Percentiles rank a stretch among this genome's conserved stretches.
phyloP scores from a whole-genome alignment of 2,329 filamentous ascomycete species.

The Botrytis fabae region DNA sequence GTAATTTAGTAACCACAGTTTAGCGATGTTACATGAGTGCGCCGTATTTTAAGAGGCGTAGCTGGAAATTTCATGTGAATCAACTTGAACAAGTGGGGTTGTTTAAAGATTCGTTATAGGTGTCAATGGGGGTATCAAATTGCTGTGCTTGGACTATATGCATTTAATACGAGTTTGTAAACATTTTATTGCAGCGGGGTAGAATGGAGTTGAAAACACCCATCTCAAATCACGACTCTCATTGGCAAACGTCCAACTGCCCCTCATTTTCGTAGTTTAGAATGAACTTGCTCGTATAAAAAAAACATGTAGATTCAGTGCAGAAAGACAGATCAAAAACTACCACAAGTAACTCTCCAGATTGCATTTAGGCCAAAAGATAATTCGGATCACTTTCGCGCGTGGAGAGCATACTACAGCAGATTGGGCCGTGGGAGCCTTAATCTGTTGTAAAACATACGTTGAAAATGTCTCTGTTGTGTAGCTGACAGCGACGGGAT shows the following conservation, averaged over 20 bases:
- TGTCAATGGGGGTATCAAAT: background rate
- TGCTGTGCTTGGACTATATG: background rate
- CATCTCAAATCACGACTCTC: background rate
- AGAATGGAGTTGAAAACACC: background rate
- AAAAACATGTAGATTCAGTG: background rate
- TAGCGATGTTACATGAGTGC: background rate
- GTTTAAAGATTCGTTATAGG: background rate
- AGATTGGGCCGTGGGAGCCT: no score
- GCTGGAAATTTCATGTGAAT: background rate
- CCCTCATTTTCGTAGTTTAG: background rate
- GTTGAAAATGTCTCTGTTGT: background rate
- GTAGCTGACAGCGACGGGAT: background rate
- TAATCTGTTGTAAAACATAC: background rate
- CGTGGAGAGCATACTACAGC: background rate
- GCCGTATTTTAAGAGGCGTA: background rate
- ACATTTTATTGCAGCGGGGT: background rate
- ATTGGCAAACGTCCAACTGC: background rate
- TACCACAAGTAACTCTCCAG: no score
- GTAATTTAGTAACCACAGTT: background rate
- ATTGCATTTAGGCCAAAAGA: background rate
- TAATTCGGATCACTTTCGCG: background rate
- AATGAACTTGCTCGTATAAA: background rate
- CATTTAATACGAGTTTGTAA: background rate
- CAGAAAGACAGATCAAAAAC: background rate
- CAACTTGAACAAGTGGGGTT: background rate